A percentile compares a stretch with the other conserved stretches of the same genome.
phyloP scores from a whole-genome alignment of 768 basidiomycete genomes.

The Agrocybe praecox region DNA sequence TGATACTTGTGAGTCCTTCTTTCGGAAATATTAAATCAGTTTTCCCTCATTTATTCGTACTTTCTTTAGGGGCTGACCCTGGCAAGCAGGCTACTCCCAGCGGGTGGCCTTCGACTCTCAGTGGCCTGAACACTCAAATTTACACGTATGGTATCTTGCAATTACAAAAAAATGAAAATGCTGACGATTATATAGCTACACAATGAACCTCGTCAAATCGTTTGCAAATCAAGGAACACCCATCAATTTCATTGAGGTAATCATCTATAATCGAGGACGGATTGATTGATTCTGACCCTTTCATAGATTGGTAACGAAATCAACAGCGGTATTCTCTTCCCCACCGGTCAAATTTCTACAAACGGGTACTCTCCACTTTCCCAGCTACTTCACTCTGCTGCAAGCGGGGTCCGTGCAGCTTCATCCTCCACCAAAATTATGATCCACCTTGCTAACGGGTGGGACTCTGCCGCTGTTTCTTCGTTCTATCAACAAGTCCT shows the following conservation, averaged over 20 bases:
- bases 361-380: constrained; percentile 55
- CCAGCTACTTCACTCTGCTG: constrained; percentile 62
- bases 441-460: constrained; percentile 66
- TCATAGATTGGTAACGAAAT: constrained; percentile 65
- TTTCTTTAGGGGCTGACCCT: constrained; percentile 59
- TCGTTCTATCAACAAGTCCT: constrained; percentile 58
- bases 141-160: constrained; percentile 39
- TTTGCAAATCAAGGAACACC: constrained; percentile 58
- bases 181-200: constrained; percentile 40
- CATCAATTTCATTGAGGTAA: constrained; percentile 51
- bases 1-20: constrained; percentile 51
- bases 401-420: constrained; percentile 52
- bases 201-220: constrained; percentile 48
- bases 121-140: constrained; percentile 57
- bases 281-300: neutral
- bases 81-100: constrained; percentile 62
- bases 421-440: constrained; percentile 51
- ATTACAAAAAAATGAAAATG: neutral
- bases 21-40: neutral
- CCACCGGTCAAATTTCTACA: constrained; percentile 53
- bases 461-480: constrained; percentile 46
- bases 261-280: neutral
- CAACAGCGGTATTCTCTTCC: constrained; percentile 66
- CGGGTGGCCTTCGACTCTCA: constrained; percentile 52
- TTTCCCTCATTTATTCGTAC: neutral